Conservation (phyloP, 2,329 filamentous ascomycete genomes). For the Domatiomyces catenatus region DNA sequence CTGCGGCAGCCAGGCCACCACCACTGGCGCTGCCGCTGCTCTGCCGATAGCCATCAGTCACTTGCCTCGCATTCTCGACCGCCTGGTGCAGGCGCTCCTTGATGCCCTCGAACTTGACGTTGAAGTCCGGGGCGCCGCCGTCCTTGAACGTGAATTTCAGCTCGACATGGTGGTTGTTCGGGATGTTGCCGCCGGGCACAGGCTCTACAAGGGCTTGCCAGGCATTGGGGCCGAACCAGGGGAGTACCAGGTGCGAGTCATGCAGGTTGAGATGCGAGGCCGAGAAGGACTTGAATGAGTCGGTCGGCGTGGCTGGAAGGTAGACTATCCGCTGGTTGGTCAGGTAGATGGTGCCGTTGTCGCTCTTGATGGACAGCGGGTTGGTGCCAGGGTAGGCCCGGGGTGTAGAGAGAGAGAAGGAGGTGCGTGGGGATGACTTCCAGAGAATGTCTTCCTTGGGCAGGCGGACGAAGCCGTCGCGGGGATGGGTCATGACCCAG, state of each 20-base stretch:
- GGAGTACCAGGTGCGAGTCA: slow-evolving; percentile 72
- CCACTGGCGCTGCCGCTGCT: too few species aligned
- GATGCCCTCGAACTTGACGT: slow-evolving; percentile 64
- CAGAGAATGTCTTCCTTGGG: slow-evolving; percentile 70
- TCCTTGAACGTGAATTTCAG: slow-evolving; percentile 83
- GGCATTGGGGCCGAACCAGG: slow-evolving; percentile 84
- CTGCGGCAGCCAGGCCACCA: slow-evolving; percentile 31
- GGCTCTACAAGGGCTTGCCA: slow-evolving; percentile 72
- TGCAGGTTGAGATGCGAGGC: slow-evolving; percentile 73
- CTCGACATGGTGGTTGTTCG: slow-evolving; percentile 57
- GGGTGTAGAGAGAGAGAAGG: slow-evolving; percentile 57
- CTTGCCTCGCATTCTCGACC: slow-evolving; percentile 56
- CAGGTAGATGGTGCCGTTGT: slow-evolving; percentile 60
- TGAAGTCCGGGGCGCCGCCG: slow-evolving; percentile 86
- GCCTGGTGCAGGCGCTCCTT: slow-evolving; percentile 72
- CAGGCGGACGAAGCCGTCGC: slow-evolving; percentile 61
- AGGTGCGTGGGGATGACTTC: slow-evolving; percentile 64
- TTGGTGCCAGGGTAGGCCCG: slow-evolving; percentile 48
- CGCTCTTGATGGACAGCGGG: slow-evolving; percentile 55
- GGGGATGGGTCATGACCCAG: slow-evolving; percentile 83
- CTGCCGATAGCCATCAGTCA: slow-evolving; percentile 28
- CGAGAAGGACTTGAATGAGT: slow-evolving; percentile 69
- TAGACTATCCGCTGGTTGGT: slow-evolving; percentile 86
- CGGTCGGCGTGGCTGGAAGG: slow-evolving; percentile 55
- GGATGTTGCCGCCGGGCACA: slow-evolving; percentile 69